phyloP scores from a whole-genome alignment of 202 grass and related monocot species.

The Panicum hallii region DNA sequence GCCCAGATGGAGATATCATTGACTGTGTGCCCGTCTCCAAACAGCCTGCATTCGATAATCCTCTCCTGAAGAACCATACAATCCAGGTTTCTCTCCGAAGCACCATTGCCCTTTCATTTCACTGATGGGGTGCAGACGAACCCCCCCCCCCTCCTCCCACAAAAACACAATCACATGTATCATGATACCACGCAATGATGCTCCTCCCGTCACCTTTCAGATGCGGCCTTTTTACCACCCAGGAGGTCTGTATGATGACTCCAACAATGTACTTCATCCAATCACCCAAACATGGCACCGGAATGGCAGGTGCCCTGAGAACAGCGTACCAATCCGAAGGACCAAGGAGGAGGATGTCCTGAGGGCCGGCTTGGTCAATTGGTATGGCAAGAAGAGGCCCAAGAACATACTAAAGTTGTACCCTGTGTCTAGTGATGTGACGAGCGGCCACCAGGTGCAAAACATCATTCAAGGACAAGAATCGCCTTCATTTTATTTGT shows the following conservation, averaged over 20 bases:
- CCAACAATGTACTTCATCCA: conserved; percentile 19
- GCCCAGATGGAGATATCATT: too few relatives aligned
- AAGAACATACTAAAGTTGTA: conserved; percentile 42
- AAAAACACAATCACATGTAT: too few relatives aligned
- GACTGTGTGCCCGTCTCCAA: too few relatives aligned
- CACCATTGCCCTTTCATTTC: too few relatives aligned
- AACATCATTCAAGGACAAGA: conserved; percentile 14
- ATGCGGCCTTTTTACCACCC: neutral
- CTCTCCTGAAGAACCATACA: too few relatives aligned
- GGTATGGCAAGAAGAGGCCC: conserved; percentile 71
- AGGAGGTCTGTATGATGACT: neutral
- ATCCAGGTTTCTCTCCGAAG: too few relatives aligned
- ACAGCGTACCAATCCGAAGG: conserved; percentile 70
- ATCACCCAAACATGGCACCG: conserved; percentile 69
- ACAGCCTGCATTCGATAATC: too few relatives aligned
- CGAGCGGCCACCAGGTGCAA: conserved; percentile 65
- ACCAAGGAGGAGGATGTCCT: conserved; percentile 66
- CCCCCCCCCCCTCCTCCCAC: too few relatives aligned
- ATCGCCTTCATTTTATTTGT: neutral
- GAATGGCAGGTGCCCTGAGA: conserved; percentile 62
- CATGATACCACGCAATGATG: too few relatives aligned
- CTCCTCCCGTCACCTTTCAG: conserved; percentile 5
- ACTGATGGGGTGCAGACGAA: too few relatives aligned
- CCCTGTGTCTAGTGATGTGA: conserved; percentile 53
- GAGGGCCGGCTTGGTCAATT: conserved; percentile 59